Evolutionary conservation across 2,329 filamentous ascomycete genomes (phyloP).

Genomic region (Pseudogymnoascus verrucosus): DNA sequence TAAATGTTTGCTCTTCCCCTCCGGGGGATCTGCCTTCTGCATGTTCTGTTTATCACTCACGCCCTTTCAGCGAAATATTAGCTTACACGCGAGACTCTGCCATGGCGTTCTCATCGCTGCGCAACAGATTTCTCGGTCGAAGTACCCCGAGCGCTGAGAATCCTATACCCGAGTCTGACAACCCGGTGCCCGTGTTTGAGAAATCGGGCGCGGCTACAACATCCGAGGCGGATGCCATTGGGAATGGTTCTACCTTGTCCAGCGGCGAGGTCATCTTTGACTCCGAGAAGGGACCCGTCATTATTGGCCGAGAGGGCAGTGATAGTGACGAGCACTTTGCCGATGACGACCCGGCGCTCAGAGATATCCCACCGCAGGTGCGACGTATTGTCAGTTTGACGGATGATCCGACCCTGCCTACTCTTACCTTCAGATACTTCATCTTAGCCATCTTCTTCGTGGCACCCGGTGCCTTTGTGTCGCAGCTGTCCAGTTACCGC

Average conservation of each 20-base stretch:
- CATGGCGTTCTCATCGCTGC: neutral
- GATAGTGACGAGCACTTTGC: constrained; percentile 18
- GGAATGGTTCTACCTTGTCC: neutral
- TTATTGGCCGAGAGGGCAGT: neutral
- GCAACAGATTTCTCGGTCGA: neutral
- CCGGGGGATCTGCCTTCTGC: neutral
- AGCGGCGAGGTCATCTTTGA: neutral
- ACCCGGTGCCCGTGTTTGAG: neutral
- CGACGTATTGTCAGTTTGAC: constrained; percentile 48
- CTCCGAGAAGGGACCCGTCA: neutral
- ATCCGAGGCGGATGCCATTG: neutral
- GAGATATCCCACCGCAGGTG: constrained; percentile 46
- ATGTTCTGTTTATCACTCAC: neutral
- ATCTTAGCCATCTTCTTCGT: constrained; percentile 47
- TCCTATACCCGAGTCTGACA: neutral
- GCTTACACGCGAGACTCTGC: neutral
- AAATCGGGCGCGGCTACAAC: neutral
- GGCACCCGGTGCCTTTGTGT: constrained; percentile 48
- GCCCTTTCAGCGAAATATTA: neutral
- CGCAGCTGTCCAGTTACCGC: constrained; percentile 47
- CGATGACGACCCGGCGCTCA: constrained; percentile 43
- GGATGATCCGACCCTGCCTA: constrained; percentile 47
- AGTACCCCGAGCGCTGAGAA: neutral
- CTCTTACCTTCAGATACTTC: constrained; percentile 53
- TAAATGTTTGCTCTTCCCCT: neutral